Evolutionary conservation across 352 stramenopile genomes (phyloP).

Genomic region (Phytophthora fragariaefolia): DNA sequence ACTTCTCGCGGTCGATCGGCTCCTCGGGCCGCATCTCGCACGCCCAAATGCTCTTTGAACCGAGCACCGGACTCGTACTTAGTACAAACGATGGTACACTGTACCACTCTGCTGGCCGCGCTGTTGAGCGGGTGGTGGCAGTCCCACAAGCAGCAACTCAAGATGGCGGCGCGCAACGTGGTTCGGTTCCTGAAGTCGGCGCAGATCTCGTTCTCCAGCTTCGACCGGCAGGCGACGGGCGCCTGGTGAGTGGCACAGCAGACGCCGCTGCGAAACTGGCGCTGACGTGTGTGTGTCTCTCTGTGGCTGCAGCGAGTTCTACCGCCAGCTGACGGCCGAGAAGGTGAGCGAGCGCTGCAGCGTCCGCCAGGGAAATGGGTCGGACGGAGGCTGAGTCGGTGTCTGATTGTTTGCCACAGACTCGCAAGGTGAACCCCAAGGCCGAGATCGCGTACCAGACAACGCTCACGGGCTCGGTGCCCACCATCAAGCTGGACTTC

Average conservation of each 20-base stretch:
- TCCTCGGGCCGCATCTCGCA: constrained; percentile 34
- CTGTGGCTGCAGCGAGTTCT: constrained; percentile 72
- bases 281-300: constrained; percentile 12
- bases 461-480: constrained; percentile 57
- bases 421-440: constrained; percentile 81
- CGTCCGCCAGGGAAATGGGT: too few species aligned
- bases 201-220: constrained; percentile 87
- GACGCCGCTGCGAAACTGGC: background rate
- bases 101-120: background rate
- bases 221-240: constrained; percentile 73
- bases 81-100: background rate
- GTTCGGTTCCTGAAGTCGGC: constrained; percentile 88
- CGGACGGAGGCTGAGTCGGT: too few species aligned
- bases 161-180: constrained; percentile 84
- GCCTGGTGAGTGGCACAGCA: constrained; percentile 60
- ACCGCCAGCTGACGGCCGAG: constrained; percentile 77
- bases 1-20: constrained; percentile 65
- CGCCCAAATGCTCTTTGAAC: background rate
- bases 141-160: constrained; percentile 22
- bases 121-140: constrained; percentile 34
- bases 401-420: constrained; percentile 38
- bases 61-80: background rate
- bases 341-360: constrained; percentile 62
- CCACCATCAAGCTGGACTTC: constrained; percentile 83
- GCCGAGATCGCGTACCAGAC: constrained; percentile 70